Conservation (phyloP, 768 basidiomycete species). For the Suillus lakei region DNA sequence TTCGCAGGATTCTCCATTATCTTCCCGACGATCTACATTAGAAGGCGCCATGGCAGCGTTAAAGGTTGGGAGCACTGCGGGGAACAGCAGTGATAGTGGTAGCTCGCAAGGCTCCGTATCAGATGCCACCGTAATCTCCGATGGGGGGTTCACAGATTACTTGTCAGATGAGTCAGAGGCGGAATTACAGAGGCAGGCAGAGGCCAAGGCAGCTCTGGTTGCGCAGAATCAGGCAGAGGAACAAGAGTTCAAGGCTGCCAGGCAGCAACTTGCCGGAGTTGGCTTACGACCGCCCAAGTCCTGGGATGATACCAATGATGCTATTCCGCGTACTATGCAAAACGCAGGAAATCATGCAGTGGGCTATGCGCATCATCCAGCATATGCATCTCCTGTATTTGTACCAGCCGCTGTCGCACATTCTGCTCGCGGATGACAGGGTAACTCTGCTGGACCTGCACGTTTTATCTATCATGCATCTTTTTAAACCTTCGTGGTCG, state of each 20-base stretch:
- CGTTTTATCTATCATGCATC: slow-evolving; percentile 24
- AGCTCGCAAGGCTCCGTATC: slow-evolving; percentile 59
- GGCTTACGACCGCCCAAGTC: slow-evolving; percentile 78
- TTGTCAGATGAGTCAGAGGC: slow-evolving; percentile 93
- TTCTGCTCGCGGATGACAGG: slow-evolving; percentile 31
- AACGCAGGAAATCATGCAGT: slow-evolving; percentile 21
- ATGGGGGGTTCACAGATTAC: slow-evolving; percentile 89
- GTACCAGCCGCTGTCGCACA: slow-evolving; percentile 31
- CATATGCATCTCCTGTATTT: slow-evolving; percentile 33
- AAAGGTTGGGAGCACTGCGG: slow-evolving; percentile 50
- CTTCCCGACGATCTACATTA: slow-evolving; percentile 36
- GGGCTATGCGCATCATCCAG: slow-evolving; percentile 29
- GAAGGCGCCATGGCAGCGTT: slow-evolving; percentile 45
- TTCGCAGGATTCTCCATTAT: slow-evolving; percentile 35
- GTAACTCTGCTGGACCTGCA: slow-evolving; percentile 26
- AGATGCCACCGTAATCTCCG: slow-evolving; percentile 81
- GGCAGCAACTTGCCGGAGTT: slow-evolving; percentile 76
- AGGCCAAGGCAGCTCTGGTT: slow-evolving; percentile 73
- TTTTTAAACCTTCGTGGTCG: slow-evolving; percentile 23
- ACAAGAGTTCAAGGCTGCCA: slow-evolving; percentile 78
- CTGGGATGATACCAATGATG: slow-evolving; percentile 64
- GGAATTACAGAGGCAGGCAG: slow-evolving; percentile 85
- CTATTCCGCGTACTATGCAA: slow-evolving; percentile 26
- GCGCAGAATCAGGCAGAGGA: slow-evolving; percentile 86
- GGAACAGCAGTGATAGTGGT: slow-evolving; percentile 62